Conservation (phyloP, 2,329 filamentous ascomycete species). For the Hymenotorrendiella dingleyae region DNA sequence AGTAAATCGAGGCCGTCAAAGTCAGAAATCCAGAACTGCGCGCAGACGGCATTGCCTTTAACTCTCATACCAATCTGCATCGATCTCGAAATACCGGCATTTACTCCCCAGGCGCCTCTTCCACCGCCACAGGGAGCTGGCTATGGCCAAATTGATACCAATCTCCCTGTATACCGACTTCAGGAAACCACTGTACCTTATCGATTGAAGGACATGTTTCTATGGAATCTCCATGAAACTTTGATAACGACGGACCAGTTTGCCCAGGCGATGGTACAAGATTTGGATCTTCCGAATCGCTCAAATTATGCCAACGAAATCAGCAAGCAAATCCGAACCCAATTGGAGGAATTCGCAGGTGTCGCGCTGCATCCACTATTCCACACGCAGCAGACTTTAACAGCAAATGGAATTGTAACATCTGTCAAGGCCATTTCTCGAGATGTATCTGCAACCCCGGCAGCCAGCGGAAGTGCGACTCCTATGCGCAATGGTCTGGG, state of each 20-base stretch:
- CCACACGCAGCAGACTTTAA: slow-evolving; percentile 46
- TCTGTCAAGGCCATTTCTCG: slow-evolving; percentile 26
- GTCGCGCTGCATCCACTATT: slow-evolving; percentile 92
- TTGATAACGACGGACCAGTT: slow-evolving; percentile 94
- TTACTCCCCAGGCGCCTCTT: slow-evolving; percentile 59
- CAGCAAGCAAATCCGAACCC: slow-evolving; percentile 88
- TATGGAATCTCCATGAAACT: slow-evolving; percentile 96
- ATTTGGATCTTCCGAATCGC: slow-evolving; percentile 82
- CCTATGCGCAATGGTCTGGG: slow-evolving; percentile 45
- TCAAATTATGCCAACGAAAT: slow-evolving; percentile 68
- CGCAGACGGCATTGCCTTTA: slow-evolving; percentile 71
- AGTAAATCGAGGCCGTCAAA: slow-evolving; percentile 57
- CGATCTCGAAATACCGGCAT: slow-evolving; percentile 84
- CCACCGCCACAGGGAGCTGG: slow-evolving; percentile 55
- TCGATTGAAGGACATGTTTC: slow-evolving; percentile 86
- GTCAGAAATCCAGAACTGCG: slow-evolving; percentile 54
- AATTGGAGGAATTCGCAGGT: slow-evolving; percentile 92
- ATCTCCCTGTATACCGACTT: slow-evolving; percentile 69
- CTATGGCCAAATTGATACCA: slow-evolving; percentile 59
- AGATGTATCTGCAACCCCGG: slow-evolving; percentile 39
- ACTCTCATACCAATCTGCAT: slow-evolving; percentile 94
- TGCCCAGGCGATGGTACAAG: slow-evolving; percentile 82
- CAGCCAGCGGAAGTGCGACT: slow-evolving; percentile 49
- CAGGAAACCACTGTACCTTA: slow-evolving; percentile 79
- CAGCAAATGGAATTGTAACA: slow-evolving; percentile 30